Conservation (phyloP, 257 asterid species). For the Penstemon eatonii region DNA sequence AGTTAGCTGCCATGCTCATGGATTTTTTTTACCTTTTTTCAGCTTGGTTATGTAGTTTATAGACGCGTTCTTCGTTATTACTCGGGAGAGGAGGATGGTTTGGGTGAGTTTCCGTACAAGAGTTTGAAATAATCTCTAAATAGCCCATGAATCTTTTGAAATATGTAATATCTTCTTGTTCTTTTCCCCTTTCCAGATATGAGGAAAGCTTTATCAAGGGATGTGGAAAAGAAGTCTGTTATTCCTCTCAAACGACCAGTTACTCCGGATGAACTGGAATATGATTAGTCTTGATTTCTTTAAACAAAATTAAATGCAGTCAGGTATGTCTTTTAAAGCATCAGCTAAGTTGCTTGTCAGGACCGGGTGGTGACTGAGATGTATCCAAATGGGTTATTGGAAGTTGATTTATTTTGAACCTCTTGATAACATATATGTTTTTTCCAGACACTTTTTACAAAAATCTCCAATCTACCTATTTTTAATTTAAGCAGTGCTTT, state of each 20-base stretch:
- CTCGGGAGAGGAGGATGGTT: constrained; percentile 96
- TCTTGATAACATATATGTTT: too few species aligned
- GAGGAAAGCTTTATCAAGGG: constrained; percentile 95
- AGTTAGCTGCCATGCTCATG: not conserved
- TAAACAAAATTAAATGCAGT: constrained; percentile 4
- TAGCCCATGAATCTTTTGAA: not conserved
- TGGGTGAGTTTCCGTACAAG: constrained; percentile 57
- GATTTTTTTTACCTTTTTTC: constrained; percentile 25
- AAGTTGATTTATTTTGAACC: too few species aligned
- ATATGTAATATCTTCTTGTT: not conserved
- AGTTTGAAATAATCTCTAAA: constrained; percentile 8
- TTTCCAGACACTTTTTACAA: too few species aligned
- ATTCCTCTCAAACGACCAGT: constrained; percentile 88
- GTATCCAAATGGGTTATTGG: not conserved
- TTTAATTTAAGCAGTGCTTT: too few species aligned
- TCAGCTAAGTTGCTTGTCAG: not conserved
- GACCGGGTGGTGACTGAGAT: not conserved
- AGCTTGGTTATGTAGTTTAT: constrained; percentile 86
- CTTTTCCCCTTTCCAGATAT: constrained; percentile 53
- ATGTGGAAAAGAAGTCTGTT: constrained; percentile 80
- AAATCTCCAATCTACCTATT: too few species aligned
- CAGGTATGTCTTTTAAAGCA: constrained; percentile 19
- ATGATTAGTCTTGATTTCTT: constrained; percentile 53
- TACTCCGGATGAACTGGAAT: constrained; percentile 94
- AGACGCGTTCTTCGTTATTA: constrained; percentile 92